A percentile compares a stretch with the other conserved stretches of the same genome.
Evolutionary conservation across 306 rosid genomes (phyloP).

Genomic region (Senna siamea): DNA sequence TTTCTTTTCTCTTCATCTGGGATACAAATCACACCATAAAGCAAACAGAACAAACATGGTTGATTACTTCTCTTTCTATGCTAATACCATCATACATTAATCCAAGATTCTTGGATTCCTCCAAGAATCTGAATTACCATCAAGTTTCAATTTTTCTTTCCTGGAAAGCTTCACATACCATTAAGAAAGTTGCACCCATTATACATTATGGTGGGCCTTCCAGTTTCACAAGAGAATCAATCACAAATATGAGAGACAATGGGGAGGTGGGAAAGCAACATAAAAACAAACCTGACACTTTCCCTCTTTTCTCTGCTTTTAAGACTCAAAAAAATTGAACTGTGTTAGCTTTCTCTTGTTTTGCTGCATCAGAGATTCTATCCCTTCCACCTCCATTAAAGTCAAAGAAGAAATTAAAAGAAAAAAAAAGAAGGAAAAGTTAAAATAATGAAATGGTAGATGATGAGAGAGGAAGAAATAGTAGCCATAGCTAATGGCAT

Average conservation of each 20-base stretch:
- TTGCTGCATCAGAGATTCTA: slow-evolving; percentile 76
- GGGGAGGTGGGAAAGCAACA: slow-evolving; percentile 64
- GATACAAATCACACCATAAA: slow-evolving; percentile 60
- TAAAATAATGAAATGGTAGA: slow-evolving; percentile 55
- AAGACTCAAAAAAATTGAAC: slow-evolving; percentile 66
- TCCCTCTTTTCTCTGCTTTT: slow-evolving; percentile 84
- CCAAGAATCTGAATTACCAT: slow-evolving; percentile 31
- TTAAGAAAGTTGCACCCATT: slow-evolving; percentile 66
- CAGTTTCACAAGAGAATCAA: slow-evolving; percentile 70
- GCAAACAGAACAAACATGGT: slow-evolving; percentile 43
- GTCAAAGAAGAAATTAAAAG: slow-evolving; percentile 85
- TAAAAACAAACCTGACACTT: slow-evolving; percentile 93
- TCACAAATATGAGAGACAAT: slow-evolving; percentile 33
- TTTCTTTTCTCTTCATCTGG: slow-evolving; percentile 48
- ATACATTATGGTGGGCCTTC: slow-evolving; percentile 70
- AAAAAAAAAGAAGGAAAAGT: slow-evolving; percentile 48
- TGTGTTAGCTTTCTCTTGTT: slow-evolving; percentile 65
- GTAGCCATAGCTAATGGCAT: slow-evolving; percentile 77
- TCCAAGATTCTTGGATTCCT: slow-evolving; percentile 94
- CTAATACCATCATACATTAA: slow-evolving; percentile 1
- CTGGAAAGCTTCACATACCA: slow-evolving; percentile 50
- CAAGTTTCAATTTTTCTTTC: slow-evolving; percentile 25
- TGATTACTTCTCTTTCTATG: slow-evolving; percentile 41
- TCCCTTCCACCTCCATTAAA: slow-evolving; percentile 57
- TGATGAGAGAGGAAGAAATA: slow-evolving; percentile 40